These are phyloP conservation scores for Zymoseptoria passerinii DNA, from an alignment of 2,329 filamentous ascomycete species.

Conservation along the genomic window DNA sequence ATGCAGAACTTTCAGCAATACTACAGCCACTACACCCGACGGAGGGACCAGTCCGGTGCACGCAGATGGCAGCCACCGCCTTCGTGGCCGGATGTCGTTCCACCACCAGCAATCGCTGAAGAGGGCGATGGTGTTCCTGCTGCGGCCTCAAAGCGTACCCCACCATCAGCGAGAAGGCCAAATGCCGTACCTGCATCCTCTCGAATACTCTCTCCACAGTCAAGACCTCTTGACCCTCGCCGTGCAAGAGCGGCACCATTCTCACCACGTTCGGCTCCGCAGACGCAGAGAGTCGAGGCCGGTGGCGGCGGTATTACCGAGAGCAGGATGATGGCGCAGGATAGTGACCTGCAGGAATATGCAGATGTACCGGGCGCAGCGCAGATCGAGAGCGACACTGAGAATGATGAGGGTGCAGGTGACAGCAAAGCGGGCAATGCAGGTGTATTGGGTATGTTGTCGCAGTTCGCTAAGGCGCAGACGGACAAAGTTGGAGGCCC, in stretches of 20 bases:
- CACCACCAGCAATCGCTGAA: conserved; percentile 17
- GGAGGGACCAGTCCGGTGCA: conserved; percentile 18
- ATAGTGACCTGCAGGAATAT: conserved; percentile 52
- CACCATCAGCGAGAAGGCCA: conserved; percentile 3
- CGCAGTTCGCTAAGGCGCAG: conserved; percentile 59
- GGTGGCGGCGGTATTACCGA: conserved; percentile 31
- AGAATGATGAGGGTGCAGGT: conserved; percentile 39
- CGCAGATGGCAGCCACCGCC: conserved; percentile 24
- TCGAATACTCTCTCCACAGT: conserved; percentile 12
- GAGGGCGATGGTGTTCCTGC: conserved; percentile 4
- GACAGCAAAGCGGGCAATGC: conserved; percentile 37
- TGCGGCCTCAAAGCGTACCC: neutral
- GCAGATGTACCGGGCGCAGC: conserved; percentile 25
- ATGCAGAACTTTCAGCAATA: conserved; percentile 93
- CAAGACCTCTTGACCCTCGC: neutral
- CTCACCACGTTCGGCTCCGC: neutral
- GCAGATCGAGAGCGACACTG: conserved; percentile 28
- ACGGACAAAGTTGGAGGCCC: conserved; percentile 36
- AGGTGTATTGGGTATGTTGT: conserved; percentile 57
- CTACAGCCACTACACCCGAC: conserved; percentile 45
- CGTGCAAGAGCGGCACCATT: neutral
- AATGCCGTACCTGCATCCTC: conserved; percentile 5
- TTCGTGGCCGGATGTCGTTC: conserved; percentile 25
- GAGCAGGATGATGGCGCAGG: conserved; percentile 38
- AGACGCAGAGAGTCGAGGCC: neutral